Base-by-base conservation (phyloP, 2,329 filamentous ascomycete species). In the Colletotrichum destructivum region DNA sequence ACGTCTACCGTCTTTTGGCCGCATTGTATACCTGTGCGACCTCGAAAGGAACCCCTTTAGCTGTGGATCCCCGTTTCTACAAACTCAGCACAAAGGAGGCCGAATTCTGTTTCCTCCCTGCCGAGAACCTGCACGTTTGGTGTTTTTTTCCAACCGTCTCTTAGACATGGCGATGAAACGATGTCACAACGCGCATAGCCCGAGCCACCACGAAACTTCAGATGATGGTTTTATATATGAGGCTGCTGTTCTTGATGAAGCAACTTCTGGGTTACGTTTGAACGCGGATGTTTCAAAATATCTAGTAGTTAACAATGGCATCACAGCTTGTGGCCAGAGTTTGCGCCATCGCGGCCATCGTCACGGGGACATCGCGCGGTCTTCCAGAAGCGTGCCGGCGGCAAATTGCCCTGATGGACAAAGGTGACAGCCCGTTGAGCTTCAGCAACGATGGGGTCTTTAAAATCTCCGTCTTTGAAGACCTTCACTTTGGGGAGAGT, bases 401-500 rank as follows among this genome's bases (percentile, higher is more conserved):
- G 4, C 55, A 66, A 15, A n/a, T 35, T 18, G 54, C 55, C 7
- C 1, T 11, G 35, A 11, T 11, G 35, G 26, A 9, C 16, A 69
- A n/a, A 31, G 57, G 44, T 13, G 57, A 54, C 0, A 55, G 42
- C 0, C 78, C 79, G 8, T 75, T 82, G 12, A 76, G 73, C 12
- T 87, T 88, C 74, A 78, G 77, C 11, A 23, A 75, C 1, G 82
- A 87, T 55, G 86, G 85, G 7, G 85, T 81, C 0, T 88, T 89
- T 74, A 85, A 87, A 62, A 81, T 89, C 42, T 82, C 89, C 2
- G 85, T 94, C 15, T 92, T 94, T 72, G 87, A 89, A 38, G 92
- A 94, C 75, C 80, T 94, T 9, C 92, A 94, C 77, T 92, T 92
- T 77, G 92, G 91, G 12, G 92, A 94, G 79, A 87, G 89, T 89